Base-by-base conservation (phyloP, 1,284 basidiomycete genomes). In the Fistulinella cinereoalba region DNA sequence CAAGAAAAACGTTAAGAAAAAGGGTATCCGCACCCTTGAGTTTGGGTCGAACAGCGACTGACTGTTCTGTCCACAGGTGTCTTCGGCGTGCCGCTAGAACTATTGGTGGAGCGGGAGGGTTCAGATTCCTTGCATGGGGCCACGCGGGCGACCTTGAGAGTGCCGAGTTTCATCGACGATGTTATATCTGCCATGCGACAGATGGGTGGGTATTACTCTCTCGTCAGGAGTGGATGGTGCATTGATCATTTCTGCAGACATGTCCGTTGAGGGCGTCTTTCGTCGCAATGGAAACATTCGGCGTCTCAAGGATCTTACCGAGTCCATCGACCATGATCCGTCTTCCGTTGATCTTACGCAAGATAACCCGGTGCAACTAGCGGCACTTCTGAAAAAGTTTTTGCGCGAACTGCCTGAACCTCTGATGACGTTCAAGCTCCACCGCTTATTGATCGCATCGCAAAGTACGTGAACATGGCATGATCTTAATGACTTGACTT, bases 231-330 rank as follows among this genome's bases (percentile, higher is more conserved):
- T 24, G 18, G 24, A 24, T 49, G 23, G 37, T 37, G 41, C 34
- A 47, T 36, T 18, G 18, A 47, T 38, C 5, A 25, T 41, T n/a
- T 29, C 46, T 44, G 12, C 56, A 96, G 93, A 99, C 70, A 92
- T 99, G 88, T 97, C 96, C 5, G 80, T 99, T 31, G 97, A 99
- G 69, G 96, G 96, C 50, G 97, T 99, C 53, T 99, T 99, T 79
- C 82, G 96, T 44, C 95, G 97, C 74, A 98, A 97, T 65, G 96
- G 96, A 47, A 98, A 99, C 66, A 98, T 99, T 61, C 82, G 94
- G 43, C 81, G 92, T 47, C 75, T 98, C 50, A 93, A 92, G 64
- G 89, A 94, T 56, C 75, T 97, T 23, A 86, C 88, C 4, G 96
- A 99, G 53, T 83, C 89, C 15, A 87, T 99, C 44, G 97, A 99